A percentile compares a stretch with the other conserved stretches of the same genome.
Conservation (phyloP, 352 stramenopile genomes). For the Globisporangium recalcitrans region DNA sequence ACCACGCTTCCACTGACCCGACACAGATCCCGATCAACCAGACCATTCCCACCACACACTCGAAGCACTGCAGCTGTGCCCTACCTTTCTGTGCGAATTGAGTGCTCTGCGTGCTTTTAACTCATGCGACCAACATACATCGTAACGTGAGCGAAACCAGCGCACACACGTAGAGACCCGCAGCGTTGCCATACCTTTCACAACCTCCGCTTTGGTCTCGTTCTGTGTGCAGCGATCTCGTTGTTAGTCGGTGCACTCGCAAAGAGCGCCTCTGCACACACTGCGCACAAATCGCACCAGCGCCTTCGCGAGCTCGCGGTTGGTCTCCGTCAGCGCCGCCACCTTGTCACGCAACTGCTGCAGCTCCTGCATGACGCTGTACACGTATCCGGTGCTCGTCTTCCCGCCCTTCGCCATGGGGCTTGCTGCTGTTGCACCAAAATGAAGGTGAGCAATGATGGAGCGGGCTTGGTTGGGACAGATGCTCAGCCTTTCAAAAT, state of each 20-base stretch:
- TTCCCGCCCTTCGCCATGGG: conserved; percentile 26
- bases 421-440: background rate
- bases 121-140: background rate
- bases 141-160: background rate
- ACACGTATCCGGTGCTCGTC: conserved; percentile 39
- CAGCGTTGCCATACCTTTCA: conserved; percentile 22
- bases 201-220: conserved; percentile 46
- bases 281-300: conserved; percentile 27
- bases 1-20: background rate
- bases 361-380: conserved; percentile 61
- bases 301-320: conserved; percentile 57
- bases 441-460: background rate
- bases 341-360: conserved; percentile 46
- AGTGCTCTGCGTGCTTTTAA: conserved; percentile 8
- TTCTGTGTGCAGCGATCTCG: conserved; percentile 28
- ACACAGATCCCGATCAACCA: background rate
- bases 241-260: background rate
- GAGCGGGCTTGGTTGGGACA: background rate
- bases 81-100: conserved; percentile 13
- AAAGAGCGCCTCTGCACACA: background rate
- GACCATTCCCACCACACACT: background rate
- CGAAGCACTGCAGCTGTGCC: background rate
- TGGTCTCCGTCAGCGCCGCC: conserved; percentile 41
- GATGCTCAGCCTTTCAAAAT: background rate
- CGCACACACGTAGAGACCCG: background rate